phyloP scores from a whole-genome alignment of 2,329 filamentous ascomycete genomes.

The Fulvia fulva region DNA sequence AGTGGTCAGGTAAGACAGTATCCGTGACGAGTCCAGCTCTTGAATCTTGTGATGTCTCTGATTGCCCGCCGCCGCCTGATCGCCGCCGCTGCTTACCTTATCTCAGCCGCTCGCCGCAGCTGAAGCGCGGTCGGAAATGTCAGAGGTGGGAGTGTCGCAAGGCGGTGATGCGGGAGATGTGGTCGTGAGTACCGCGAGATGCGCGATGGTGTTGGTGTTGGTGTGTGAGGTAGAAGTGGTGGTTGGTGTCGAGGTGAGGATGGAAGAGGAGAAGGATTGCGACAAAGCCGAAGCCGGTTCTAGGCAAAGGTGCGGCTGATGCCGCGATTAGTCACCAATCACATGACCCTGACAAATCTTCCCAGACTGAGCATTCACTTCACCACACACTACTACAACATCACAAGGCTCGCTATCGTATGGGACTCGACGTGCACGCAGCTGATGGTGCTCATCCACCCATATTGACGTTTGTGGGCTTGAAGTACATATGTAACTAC shows the following conservation, averaged over 20 bases:
- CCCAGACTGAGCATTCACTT: too few species aligned
- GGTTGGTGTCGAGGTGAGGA: not conserved
- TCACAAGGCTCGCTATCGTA: too few species aligned
- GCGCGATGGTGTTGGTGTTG: not conserved
- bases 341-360: too few species aligned
- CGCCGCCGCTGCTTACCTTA: not conserved
- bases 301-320: too few species aligned
- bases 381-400: too few species aligned
- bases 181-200: not conserved
- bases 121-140: not conserved
- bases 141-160: not conserved
- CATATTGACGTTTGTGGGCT: too few species aligned
- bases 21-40: not conserved
- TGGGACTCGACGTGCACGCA: too few species aligned
- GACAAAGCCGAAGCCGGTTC: too few species aligned
- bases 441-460: too few species aligned
- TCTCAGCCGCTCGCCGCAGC: not conserved
- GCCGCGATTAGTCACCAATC: too few species aligned
- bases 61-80: not conserved
- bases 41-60: not conserved
- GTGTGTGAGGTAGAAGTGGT: not conserved
- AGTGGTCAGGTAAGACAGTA: not conserved
- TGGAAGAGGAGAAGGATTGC: too few species aligned
- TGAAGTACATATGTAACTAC: too few species aligned
- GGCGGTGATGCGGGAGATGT: not conserved